These are phyloP conservation scores for Fagopyrum tataricum DNA, from an alignment of 148 eudicot genomes.

Conservation along the genomic window DNA sequence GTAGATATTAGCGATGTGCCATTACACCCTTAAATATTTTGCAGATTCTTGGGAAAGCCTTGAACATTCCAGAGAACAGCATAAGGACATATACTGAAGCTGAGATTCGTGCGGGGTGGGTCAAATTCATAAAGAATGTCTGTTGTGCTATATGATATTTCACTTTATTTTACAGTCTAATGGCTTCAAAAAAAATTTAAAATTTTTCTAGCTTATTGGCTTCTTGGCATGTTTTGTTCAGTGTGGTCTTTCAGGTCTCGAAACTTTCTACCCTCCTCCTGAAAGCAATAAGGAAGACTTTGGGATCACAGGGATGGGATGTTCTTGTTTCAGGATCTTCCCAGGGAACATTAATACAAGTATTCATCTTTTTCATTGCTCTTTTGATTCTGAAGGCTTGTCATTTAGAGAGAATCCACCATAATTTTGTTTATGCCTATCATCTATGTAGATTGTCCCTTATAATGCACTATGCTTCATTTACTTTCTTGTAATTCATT, in stretches of 20 bases:
- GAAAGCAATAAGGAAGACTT: conserved; percentile 59
- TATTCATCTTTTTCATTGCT: conserved; percentile 12
- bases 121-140: background rate
- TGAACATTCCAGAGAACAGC: conserved; percentile 77
- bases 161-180: background rate
- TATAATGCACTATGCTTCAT: background rate
- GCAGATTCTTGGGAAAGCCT: conserved; percentile 85
- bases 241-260: conserved; percentile 94
- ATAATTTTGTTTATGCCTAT: background rate
- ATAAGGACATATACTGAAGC: conserved; percentile 88
- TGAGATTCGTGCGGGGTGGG: conserved; percentile 96
- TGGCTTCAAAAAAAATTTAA: background rate
- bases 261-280: conserved; percentile 76
- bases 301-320: conserved; percentile 94
- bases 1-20: conserved; percentile 11
- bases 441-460: background rate
- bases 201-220: conserved; percentile 3
- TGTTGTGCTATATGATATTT: background rate
- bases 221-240: conserved; percentile 21
- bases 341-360: conserved; percentile 76
- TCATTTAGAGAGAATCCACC: background rate
- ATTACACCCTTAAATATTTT: conserved; percentile 7
- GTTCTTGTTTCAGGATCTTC: conserved; percentile 90
- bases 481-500: background rate
- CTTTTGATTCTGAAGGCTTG: background rate